Percentiles rank a stretch among this genome's conserved stretches.
phyloP scores from a whole-genome alignment of 257 asterid genomes.

The Fraxinus americana region DNA sequence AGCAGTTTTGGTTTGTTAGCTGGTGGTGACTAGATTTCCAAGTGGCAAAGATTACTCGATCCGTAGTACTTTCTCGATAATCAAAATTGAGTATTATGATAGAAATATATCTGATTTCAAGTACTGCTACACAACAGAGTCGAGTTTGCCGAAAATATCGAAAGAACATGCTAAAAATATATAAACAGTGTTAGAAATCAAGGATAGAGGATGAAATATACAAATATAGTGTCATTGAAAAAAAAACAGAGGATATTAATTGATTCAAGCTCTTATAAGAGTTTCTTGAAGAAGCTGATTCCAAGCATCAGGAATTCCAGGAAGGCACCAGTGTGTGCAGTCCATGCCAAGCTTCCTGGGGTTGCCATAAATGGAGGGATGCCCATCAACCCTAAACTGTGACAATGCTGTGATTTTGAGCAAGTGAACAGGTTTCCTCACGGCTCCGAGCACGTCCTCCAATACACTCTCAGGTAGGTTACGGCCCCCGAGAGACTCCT shows the following conservation, averaged over 20 bases:
- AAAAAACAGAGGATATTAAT: neutral
- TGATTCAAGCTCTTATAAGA: conserved; percentile 5
- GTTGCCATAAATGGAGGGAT: conserved; percentile 47
- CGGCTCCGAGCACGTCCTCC: conserved; percentile 21
- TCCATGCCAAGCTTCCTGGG: conserved; percentile 30
- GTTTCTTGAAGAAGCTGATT: conserved; percentile 38
- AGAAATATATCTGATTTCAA: neutral
- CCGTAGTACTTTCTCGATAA: neutral
- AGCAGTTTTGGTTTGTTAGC: too few relatives aligned
- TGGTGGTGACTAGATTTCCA: neutral
- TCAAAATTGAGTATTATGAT: neutral
- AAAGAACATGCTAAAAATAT: neutral
- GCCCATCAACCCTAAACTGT: conserved; percentile 45
- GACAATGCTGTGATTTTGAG: conserved; percentile 41
- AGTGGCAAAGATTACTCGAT: neutral
- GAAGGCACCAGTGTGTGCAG: conserved; percentile 56
- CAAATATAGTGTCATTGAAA: neutral
- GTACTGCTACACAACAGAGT: neutral
- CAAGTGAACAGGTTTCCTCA: conserved; percentile 29
- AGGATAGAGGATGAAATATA: neutral
- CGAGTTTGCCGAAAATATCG: neutral
- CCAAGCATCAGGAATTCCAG: conserved; percentile 58
- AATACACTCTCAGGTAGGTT: conserved; percentile 33
- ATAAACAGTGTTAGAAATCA: neutral
- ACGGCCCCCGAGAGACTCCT: neutral